These are phyloP conservation scores for Ustilago cynodontis DNA, from an alignment of 1,284 basidiomycete species.

Conservation along the genomic window DNA sequence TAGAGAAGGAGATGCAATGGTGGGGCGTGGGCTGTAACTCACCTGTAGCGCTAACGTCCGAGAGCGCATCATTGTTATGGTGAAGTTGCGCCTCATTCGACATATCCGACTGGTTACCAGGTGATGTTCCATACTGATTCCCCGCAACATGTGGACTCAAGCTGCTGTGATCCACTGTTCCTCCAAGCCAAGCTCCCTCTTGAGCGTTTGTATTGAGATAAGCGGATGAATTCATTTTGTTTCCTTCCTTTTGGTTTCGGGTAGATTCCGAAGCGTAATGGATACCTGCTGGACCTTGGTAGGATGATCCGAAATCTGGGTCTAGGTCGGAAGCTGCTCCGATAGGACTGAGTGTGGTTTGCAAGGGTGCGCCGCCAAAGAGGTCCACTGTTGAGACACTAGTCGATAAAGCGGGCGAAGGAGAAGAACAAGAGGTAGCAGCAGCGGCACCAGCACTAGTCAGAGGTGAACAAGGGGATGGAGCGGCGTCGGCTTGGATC, in stretches of 20 bases:
- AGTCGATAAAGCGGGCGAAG: slow-evolving; percentile 3
- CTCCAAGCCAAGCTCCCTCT: slow-evolving; percentile 45
- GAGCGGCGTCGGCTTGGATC: slow-evolving; percentile 9
- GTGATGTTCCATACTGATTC: slow-evolving; percentile 42
- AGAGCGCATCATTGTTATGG: slow-evolving; percentile 30
- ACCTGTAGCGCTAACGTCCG: slow-evolving; percentile 36
- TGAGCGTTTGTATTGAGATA: slow-evolving; percentile 16
- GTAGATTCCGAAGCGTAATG: slow-evolving; percentile 4
- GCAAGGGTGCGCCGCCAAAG: slow-evolving; percentile 35
- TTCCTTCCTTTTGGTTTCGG: background rate
- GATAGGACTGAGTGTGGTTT: slow-evolving; percentile 31
- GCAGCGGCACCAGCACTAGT: slow-evolving; percentile 14
- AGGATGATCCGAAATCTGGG: slow-evolving; percentile 40
- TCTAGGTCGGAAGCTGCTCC: slow-evolving; percentile 21
- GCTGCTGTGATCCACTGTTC: slow-evolving; percentile 12
- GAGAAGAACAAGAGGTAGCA: background rate
- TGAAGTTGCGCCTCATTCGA: slow-evolving; percentile 55
- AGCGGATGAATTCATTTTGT: slow-evolving; percentile 34
- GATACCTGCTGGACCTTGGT: slow-evolving; percentile 31
- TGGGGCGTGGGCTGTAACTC: slow-evolving; percentile 5
- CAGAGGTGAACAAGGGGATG: slow-evolving; percentile 12
- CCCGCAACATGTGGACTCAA: slow-evolving; percentile 16
- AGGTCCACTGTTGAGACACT: slow-evolving; percentile 24
- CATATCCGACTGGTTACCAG: slow-evolving; percentile 46
- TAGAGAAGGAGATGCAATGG: no score